phyloP scores from a whole-genome alignment of 345 rosid species.

The Schrenkiella parvula region DNA sequence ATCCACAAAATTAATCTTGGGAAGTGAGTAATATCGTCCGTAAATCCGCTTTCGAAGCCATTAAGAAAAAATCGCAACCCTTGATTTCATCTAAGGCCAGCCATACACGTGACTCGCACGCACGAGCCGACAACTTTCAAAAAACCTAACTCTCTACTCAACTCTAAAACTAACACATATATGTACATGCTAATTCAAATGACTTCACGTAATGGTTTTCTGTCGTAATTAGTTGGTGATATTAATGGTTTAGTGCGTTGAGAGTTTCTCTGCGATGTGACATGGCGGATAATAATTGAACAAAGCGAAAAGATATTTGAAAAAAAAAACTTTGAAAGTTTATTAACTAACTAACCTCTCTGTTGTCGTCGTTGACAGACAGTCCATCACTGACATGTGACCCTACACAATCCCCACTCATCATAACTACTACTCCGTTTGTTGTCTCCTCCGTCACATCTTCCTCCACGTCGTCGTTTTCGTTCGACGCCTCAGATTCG shows the following conservation, averaged over 20 bases:
- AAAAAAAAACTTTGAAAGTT: conserved; percentile 5
- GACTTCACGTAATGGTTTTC: neutral
- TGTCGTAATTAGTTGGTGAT: neutral
- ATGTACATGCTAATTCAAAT: neutral
- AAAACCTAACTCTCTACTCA: neutral
- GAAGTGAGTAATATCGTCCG: neutral
- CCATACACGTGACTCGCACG: conserved; percentile 35
- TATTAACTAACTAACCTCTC: conserved; percentile 40
- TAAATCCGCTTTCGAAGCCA: conserved; percentile 30
- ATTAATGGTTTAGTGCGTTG: neutral
- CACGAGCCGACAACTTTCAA: conserved; percentile 6
- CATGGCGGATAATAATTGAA: neutral
- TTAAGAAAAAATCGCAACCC: conserved; percentile 31
- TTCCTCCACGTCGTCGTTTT: conserved; percentile 37
- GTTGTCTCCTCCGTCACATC: neutral
- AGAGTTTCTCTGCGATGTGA: neutral
- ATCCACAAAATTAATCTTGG: neutral
- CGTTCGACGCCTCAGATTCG: neutral
- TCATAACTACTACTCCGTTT: neutral
- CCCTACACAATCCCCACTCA: conserved; percentile 45
- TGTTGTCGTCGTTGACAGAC: conserved; percentile 30
- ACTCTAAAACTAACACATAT: neutral
- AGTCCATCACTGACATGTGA: conserved; percentile 41
- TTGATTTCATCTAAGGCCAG: no score
- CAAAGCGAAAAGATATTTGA: neutral